Percentiles rank a stretch among this genome's conserved stretches.
Conservation (phyloP, 176 grass and related monocot genomes). For the Phyllostachys edulis region DNA sequence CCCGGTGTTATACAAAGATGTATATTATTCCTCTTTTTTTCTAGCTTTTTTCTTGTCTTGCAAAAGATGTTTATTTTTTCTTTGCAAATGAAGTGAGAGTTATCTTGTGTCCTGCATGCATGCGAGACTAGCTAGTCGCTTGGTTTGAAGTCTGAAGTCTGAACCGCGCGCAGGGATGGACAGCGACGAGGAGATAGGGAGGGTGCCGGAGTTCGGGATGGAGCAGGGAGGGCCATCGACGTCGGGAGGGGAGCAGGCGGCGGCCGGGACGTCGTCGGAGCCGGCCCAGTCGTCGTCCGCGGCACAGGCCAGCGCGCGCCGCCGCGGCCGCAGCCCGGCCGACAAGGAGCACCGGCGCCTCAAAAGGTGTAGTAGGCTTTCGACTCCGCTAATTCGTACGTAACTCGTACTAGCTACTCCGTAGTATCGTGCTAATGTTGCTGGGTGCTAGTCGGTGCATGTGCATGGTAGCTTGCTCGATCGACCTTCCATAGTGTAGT, state of each 20-base stretch:
- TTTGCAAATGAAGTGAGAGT: neutral
- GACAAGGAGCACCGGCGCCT: conserved; percentile 90
- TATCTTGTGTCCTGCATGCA: neutral
- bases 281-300: conserved; percentile 36
- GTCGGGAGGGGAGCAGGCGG: conserved; percentile 30
- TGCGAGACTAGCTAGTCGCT: neutral
- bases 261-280: neutral
- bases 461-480: neutral
- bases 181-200: conserved; percentile 76
- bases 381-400: neutral
- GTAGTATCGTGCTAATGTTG: neutral
- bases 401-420: too few species aligned
- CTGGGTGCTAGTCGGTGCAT: neutral
- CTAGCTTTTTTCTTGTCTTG: neutral
- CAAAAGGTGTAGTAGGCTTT: conserved; percentile 54
- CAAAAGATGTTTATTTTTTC: neutral
- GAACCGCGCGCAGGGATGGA: conserved; percentile 53
- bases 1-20: neutral
- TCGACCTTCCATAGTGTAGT: neutral
- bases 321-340: conserved; percentile 57
- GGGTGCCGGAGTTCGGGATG: conserved; percentile 67
- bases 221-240: conserved; percentile 40
- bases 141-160: neutral
- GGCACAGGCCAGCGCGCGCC: conserved; percentile 26
- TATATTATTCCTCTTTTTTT: neutral